A percentile compares a stretch with the other conserved stretches of the same genome.
Conservation (phyloP, 495 filamentous ascomycete species). For the Peziza echinospora region DNA sequence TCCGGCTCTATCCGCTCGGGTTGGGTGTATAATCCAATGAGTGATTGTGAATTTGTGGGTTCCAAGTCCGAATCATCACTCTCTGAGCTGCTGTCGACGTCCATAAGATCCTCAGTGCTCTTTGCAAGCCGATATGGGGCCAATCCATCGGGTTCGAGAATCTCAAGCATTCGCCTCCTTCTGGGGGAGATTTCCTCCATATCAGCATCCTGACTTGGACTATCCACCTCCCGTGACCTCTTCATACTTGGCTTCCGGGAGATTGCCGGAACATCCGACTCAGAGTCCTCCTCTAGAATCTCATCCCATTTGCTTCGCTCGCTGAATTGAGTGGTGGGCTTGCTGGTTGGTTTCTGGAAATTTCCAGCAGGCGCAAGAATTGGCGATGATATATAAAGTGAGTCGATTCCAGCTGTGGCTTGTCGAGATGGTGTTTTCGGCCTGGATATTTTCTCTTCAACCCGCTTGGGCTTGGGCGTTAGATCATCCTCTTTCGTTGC, state of each 20-base stretch:
- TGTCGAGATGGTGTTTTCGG: background rate
- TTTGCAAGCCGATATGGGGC: background rate
- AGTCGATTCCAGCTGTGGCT: background rate
- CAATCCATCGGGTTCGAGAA: conserved; percentile 20
- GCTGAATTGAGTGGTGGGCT: background rate
- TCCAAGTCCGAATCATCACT: too few relatives aligned
- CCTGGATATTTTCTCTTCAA: too few relatives aligned
- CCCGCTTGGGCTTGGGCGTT: too few relatives aligned
- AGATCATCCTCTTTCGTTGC: background rate
- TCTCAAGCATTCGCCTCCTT: conserved; percentile 33
- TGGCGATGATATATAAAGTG: background rate
- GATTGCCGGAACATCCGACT: background rate
- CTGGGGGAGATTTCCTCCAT: conserved; percentile 8
- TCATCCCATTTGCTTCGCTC: background rate
- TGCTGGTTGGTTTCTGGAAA: background rate
- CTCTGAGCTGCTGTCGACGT: background rate
- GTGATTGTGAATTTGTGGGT: too few relatives aligned
- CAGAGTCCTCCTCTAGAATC: background rate
- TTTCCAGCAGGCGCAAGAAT: background rate
- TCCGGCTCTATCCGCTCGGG: too few relatives aligned
- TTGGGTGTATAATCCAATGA: too few relatives aligned
- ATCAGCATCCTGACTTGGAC: conserved; percentile 1
- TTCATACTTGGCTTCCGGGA: background rate
- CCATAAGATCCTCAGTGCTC: background rate
- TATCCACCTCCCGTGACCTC: background rate